These are phyloP conservation scores for Boechera stricta DNA, from an alignment of 345 rosid genomes.

Conservation along the genomic window DNA sequence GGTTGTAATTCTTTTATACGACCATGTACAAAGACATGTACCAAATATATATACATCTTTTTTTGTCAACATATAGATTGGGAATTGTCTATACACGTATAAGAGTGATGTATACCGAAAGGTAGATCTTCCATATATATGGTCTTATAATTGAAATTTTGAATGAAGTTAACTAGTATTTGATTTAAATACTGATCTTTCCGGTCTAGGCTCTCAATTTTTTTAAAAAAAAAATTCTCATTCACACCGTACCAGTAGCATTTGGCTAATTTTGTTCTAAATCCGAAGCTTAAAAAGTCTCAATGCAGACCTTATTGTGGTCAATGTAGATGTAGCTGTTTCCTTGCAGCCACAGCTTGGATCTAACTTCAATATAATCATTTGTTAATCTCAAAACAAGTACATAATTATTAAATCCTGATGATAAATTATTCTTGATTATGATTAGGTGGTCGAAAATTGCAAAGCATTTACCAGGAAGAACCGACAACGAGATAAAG, in stretches of 20 bases:
- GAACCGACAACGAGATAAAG: slow-evolving; percentile 93
- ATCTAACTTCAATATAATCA: neutral
- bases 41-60: neutral
- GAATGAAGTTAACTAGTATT: too few species aligned
- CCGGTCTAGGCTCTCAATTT: neutral
- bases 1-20: neutral
- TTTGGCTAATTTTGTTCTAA: neutral
- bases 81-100: neutral
- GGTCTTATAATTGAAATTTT: neutral
- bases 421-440: neutral
- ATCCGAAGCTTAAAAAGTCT: neutral
- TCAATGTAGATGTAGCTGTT: slow-evolving; percentile 29
- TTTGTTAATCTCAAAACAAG: neutral
- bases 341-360: slow-evolving; percentile 5
- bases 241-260: neutral
- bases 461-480: slow-evolving; percentile 90
- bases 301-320: slow-evolving; percentile 39
- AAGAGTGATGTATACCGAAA: slow-evolving; percentile 18
- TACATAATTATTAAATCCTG: neutral
- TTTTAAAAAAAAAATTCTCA: too few species aligned
- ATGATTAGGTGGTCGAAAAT: slow-evolving; percentile 76
- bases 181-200: neutral
- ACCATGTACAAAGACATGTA: neutral
- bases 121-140: slow-evolving; percentile 1
- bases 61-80: neutral